Evolutionary conservation across 345 rosid species (phyloP).

Genomic region (Hypericum androsaemum): DNA sequence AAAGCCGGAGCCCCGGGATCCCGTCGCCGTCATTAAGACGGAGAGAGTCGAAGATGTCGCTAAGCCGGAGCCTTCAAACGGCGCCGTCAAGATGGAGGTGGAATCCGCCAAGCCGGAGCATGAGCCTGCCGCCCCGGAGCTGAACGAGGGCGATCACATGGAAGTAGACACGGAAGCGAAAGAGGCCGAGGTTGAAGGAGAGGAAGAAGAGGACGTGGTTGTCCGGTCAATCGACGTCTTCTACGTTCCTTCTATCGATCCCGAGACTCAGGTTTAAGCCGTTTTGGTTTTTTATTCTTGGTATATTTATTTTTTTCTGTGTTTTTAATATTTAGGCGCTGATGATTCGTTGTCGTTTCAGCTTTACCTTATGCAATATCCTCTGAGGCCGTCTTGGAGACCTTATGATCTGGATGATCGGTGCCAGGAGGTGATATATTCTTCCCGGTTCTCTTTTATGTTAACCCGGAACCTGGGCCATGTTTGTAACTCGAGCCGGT

Average conservation of each 20-base stretch:
- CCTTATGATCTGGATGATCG: constrained; percentile 78
- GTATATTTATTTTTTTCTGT: neutral
- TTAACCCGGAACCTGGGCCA: neutral
- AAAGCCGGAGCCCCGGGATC: too few species aligned
- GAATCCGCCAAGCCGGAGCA: constrained; percentile 30
- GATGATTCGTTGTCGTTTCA: constrained; percentile 16
- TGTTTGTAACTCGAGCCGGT: neutral
- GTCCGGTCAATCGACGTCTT: constrained; percentile 82
- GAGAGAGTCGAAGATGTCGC: constrained; percentile 3
- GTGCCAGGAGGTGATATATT: constrained; percentile 51
- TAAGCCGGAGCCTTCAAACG: constrained; percentile 24
- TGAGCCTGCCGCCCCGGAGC: constrained; percentile 16
- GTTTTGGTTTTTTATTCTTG: neutral
- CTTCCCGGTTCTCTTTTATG: neutral
- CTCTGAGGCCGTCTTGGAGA: constrained; percentile 76
- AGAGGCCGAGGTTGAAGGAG: neutral
- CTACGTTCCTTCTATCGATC: constrained; percentile 46
- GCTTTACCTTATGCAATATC: constrained; percentile 83
- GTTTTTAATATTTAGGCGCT: neutral
- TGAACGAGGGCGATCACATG: constrained; percentile 21
- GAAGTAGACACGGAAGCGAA: constrained; percentile 12
- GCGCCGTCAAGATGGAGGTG: constrained; percentile 38
- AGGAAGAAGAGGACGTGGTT: constrained; percentile 50
- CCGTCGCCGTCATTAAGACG: constrained; percentile 18
- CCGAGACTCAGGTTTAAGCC: constrained; percentile 35